Percentiles rank a stretch among this genome's conserved stretches.
These are phyloP conservation scores for Amniculicola lignicola DNA, from an alignment of 495 filamentous ascomycete species.

Conservation along the genomic window DNA sequence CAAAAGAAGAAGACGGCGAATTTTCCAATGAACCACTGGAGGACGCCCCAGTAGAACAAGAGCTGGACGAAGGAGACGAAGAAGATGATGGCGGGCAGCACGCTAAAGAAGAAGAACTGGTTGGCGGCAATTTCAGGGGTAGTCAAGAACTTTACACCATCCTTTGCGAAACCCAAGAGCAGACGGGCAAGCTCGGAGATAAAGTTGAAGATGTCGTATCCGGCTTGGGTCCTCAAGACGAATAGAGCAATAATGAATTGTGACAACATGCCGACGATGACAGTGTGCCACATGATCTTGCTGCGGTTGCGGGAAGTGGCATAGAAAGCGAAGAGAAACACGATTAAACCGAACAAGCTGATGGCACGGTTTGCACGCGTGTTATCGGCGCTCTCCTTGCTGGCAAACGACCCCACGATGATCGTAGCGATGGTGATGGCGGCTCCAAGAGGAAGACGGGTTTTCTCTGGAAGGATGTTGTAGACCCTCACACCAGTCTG, in stretches of 20 bases:
- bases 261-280: slow-evolving; percentile 80
- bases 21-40: slow-evolving; percentile 86
- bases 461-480: slow-evolving; percentile 57
- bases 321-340: slow-evolving; percentile 66
- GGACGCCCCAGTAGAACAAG: slow-evolving; percentile 68
- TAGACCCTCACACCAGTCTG: slow-evolving; percentile 55
- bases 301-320: slow-evolving; percentile 67
- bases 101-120: slow-evolving; percentile 66
- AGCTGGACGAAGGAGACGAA: slow-evolving; percentile 85
- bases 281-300: slow-evolving; percentile 78
- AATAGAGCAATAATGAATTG: slow-evolving; percentile 89
- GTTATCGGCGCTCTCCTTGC: slow-evolving; percentile 67
- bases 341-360: slow-evolving; percentile 72
- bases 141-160: slow-evolving; percentile 73
- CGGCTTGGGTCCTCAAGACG: slow-evolving; percentile 72
- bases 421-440: slow-evolving; percentile 63
- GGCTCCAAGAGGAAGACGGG: slow-evolving; percentile 59
- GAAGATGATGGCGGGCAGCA: slow-evolving; percentile 85
- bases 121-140: slow-evolving; percentile 42
- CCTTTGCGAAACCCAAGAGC: slow-evolving; percentile 66
- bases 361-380: slow-evolving; percentile 74
- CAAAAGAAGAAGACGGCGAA: slow-evolving; percentile 91
- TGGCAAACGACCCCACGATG: slow-evolving; percentile 70
- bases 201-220: slow-evolving; percentile 83
- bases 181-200: slow-evolving; percentile 65